Conservation (phyloP, 306 rosid species). For the Ormosia emarginata region DNA sequence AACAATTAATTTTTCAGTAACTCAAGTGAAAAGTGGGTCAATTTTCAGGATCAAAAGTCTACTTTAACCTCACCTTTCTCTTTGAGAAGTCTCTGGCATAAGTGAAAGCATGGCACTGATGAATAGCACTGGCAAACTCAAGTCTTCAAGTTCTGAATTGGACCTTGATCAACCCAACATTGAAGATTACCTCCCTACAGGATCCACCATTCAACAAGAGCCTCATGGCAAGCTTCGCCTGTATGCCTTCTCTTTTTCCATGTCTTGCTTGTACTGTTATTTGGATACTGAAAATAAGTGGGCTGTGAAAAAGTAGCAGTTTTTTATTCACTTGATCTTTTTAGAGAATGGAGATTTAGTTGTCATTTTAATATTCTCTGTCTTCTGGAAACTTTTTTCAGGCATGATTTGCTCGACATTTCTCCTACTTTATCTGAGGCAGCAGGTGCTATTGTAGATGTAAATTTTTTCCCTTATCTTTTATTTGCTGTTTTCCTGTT, state of each 20-base stretch:
- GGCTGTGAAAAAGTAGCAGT: background rate
- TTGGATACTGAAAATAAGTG: background rate
- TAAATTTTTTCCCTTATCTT: constrained; percentile 23
- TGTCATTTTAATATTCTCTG: background rate
- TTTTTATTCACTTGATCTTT: constrained; percentile 2
- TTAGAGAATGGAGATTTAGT: background rate
- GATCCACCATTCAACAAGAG: constrained; percentile 76
- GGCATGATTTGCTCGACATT: constrained; percentile 86
- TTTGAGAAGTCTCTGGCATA: constrained; percentile 17
- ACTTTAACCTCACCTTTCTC: background rate
- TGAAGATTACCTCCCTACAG: constrained; percentile 94
- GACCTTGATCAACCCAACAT: constrained; percentile 90
- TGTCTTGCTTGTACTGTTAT: background rate
- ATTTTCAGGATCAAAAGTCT: constrained; percentile 15
- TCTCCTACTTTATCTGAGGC: constrained; percentile 91
- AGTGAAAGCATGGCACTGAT: constrained; percentile 19
- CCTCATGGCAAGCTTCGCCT: constrained; percentile 75
- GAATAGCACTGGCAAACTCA: constrained; percentile 40
- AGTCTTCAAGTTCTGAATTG: constrained; percentile 73
- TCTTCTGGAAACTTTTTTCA: constrained; percentile 24
- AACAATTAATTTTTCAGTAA: background rate
- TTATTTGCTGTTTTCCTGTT: background rate
- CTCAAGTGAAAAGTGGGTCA: constrained; percentile 3
- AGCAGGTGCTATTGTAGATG: constrained; percentile 96
- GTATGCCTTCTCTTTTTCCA: constrained; percentile 36